phyloP scores from a whole-genome alignment of 108 stramenopile genomes.

The Parietichytrium sp. region DNA sequence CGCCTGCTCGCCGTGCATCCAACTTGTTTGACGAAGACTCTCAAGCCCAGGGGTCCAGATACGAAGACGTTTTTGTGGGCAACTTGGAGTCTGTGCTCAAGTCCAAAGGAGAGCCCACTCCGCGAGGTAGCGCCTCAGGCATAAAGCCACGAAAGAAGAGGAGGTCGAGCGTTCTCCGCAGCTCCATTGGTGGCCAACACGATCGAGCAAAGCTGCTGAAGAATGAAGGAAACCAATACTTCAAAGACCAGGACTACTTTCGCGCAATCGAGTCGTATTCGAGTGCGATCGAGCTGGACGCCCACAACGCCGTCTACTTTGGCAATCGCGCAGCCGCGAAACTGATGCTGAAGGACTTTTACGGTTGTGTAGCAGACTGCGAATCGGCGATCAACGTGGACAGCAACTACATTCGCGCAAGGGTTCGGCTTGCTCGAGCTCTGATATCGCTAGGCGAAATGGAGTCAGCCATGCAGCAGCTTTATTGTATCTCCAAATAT shows the following conservation, averaged over 20 bases:
- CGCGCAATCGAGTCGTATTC: neutral
- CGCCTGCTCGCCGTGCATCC: no score
- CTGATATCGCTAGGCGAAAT: neutral
- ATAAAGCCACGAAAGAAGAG: no score
- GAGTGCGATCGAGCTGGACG: slow-evolving; percentile 9
- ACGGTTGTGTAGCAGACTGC: slow-evolving; percentile 5
- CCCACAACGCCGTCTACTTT: neutral
- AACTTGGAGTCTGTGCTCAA: no score
- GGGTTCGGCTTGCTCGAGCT: neutral
- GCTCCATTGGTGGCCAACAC: neutral
- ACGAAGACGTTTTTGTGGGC: no score
- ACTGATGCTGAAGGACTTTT: neutral
- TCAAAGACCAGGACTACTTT: neutral
- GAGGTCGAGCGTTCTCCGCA: neutral
- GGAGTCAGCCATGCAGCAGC: no score
- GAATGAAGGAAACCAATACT: slow-evolving; percentile 25
- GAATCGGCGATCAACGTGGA: neutral
- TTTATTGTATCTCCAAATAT: neutral
- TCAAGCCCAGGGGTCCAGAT: no score
- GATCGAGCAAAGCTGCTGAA: neutral
- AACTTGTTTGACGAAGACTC: no score
- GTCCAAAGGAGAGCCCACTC: no score
- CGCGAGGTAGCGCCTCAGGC: no score
- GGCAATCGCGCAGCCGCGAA: slow-evolving; percentile 9
- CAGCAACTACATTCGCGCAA: neutral